Base-by-base conservation (phyloP, 495 filamentous ascomycete species). In the Melanomma pulvis-pyrius region DNA sequence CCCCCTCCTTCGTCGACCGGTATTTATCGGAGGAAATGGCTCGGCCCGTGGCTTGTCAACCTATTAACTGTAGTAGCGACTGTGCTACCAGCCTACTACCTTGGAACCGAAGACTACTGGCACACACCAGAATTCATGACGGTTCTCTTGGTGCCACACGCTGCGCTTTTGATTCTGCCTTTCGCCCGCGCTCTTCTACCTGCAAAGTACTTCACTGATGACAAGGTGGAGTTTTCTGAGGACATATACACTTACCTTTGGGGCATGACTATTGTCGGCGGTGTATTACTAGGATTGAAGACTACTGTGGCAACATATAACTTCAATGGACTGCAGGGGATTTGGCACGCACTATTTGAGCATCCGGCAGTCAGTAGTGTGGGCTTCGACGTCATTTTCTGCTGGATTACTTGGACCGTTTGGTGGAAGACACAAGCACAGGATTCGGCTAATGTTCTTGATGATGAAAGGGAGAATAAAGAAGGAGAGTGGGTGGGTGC, bases 331-430 rank as follows among this genome's bases (percentile, higher is more conserved):
- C 0, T 65, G 22, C 0, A 2, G 13, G 65, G 58, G 1, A 67
- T 63, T 21, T 29, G n/a, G 34, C 22, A 28, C 24, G 26, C 64
- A 4, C 51, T 76, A 3, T 65, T 61, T 25, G 66, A 71, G 65
- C 74, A 76, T 56, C 68, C 74, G 0, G 73, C 74, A 13, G 73
- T 77, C 25, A 74, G 61, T 26, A 63, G 71, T 48, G 69, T 77
- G 0, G 74, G 66, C 12, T 73, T 59, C 30, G 74, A 77, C 53
- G 63, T 72, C 13, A 56, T 77, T 17, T 54, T 74, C 15, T 68
- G 65, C 54, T 61, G 58, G 53, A 41, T 73, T n/a, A 73, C 63
- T 24, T 71, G 61, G 64, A 22, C 24, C 24, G 9, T 28, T 8
- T 71, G 69, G 69, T 68, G 36, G 61, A 29, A 17, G 21, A 48